Conservation (phyloP, 768 basidiomycete species). For the Tulasnella sp. region DNA sequence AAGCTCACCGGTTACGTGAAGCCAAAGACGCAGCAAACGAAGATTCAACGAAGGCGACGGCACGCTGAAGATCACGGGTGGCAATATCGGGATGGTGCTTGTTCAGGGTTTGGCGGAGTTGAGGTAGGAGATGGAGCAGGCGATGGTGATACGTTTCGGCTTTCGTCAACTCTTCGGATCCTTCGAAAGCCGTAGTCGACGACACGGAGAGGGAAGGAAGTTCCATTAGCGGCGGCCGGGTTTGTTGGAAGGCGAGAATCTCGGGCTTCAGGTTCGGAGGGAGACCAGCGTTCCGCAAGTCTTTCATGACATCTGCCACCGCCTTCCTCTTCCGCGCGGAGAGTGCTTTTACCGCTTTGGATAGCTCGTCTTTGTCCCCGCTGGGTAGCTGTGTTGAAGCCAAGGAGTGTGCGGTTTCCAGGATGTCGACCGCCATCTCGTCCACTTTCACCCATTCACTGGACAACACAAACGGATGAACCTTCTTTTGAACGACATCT, state of each 20-base stretch:
- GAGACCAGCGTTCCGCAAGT: constrained; percentile 72
- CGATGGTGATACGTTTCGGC: constrained; percentile 58
- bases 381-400: constrained; percentile 37
- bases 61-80: constrained; percentile 81
- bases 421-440: constrained; percentile 53
- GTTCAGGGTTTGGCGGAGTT: constrained; percentile 51
- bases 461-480: not conserved
- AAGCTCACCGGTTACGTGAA: constrained; percentile 52
- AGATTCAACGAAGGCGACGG: constrained; percentile 69
- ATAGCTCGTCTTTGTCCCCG: constrained; percentile 41
- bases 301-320: constrained; percentile 84
- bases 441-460: constrained; percentile 34
- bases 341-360: constrained; percentile 53
- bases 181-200: constrained; percentile 23
- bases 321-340: constrained; percentile 80
- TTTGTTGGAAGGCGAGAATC: constrained; percentile 47
- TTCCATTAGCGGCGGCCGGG: constrained; percentile 56
- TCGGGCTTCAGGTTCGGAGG: constrained; percentile 64
- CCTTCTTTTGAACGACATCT: not conserved
- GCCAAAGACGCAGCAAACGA: constrained; percentile 60
- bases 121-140: constrained; percentile 56
- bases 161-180: constrained; percentile 30
- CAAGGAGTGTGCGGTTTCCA: constrained; percentile 52
- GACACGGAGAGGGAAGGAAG: constrained; percentile 33
- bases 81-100: constrained; percentile 73